Base-by-base conservation (phyloP, 1,139 yeast genomes). In the Hyphopichia wangnamkhiaoensis region DNA sequence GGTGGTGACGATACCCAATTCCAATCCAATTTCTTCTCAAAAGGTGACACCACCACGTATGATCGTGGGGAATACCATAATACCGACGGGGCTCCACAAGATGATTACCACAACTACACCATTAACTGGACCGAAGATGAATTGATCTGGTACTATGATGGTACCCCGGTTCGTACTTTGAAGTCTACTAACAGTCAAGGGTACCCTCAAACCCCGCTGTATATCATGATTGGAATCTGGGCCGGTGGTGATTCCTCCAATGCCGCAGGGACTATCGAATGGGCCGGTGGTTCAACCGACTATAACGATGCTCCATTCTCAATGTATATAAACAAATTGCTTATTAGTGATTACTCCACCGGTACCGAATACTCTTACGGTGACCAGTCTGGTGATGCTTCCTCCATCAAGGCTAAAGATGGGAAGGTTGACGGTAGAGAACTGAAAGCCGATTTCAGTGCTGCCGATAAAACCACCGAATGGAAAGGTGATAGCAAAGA, bases 1-100 rank as follows among this genome's bases (percentile, higher is more conserved):
- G 95, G 95, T 15, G 80, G 84, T 37, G 90, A 85, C 53, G 70
- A 68, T 9, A 69, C 77, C 28, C 80, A 82, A 53, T 81, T 85
- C 54, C 95, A 86, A 61, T 72, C 90, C 20, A 87, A 88, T 60
- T 88, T 64, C 58, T 88, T 86, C 63, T 80, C 86, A 23, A 82
- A 86, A 56, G 95, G 95, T 43, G 72, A 84, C 50, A 76, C 83
- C 2, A 60, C 78, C 3, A 77, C 87, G 4, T 85, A 82, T 54
- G 85, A 83, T 53, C 74, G 95, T 58, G 95, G 95, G 41, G 79
- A 64, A 36, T 84, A 75, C 63, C 90, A 83, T 52, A 52, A 63
- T 17, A 53, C 59, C 3, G 47, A 64, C 12, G 63, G 67, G 29
- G 79, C 84, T 32, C 78, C 80, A 40, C 67, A 70, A 47, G 52